These are phyloP conservation scores for Ophiostoma fasciatum DNA, from an alignment of 2,329 filamentous ascomycete genomes.

Conservation along the genomic window DNA sequence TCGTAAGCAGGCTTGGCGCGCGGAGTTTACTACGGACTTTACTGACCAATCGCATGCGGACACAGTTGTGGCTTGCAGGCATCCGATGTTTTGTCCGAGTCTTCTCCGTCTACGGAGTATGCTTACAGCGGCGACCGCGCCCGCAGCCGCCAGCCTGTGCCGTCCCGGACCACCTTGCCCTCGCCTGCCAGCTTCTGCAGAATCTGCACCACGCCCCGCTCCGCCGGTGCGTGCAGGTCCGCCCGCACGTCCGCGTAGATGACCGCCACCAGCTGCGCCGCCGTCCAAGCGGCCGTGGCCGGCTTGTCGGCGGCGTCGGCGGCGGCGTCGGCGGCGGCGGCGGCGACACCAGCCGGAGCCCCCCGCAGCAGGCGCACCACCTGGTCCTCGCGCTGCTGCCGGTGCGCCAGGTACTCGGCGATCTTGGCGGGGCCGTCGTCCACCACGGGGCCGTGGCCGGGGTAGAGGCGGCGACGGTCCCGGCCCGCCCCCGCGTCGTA, in stretches of 20 bases:
- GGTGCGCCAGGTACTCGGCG: slow-evolving; percentile 68
- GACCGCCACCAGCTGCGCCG: slow-evolving; percentile 72
- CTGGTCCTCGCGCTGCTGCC: slow-evolving; percentile 65
- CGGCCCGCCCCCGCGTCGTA: slow-evolving; percentile 51
- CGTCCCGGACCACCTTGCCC: slow-evolving; percentile 39
- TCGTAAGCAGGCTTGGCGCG: too few relatives aligned
- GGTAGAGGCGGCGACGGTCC: slow-evolving; percentile 56
- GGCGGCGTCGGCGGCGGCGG: not conserved
- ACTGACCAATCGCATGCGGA: too few relatives aligned
- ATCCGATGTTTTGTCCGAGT: too few relatives aligned
- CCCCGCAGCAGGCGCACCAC: slow-evolving; percentile 49
- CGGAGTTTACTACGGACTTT: too few relatives aligned
- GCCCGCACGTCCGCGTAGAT: slow-evolving; percentile 73
- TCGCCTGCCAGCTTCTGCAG: slow-evolving; percentile 65
- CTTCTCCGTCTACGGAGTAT: too few relatives aligned
- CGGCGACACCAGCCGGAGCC: too few relatives aligned
- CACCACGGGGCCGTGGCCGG: slow-evolving; percentile 73
- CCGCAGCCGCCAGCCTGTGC: slow-evolving; percentile 28
- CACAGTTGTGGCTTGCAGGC: too few relatives aligned
- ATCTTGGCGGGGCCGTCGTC: slow-evolving; percentile 59
- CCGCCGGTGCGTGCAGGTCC: slow-evolving; percentile 60
- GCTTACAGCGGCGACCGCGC: slow-evolving; percentile 28
- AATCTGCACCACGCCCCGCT: slow-evolving; percentile 62
- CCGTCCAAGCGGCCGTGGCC: slow-evolving; percentile 36
- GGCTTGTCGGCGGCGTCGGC: not conserved